Conservation (phyloP, 345 rosid species). For the Pugionium cornutum region DNA sequence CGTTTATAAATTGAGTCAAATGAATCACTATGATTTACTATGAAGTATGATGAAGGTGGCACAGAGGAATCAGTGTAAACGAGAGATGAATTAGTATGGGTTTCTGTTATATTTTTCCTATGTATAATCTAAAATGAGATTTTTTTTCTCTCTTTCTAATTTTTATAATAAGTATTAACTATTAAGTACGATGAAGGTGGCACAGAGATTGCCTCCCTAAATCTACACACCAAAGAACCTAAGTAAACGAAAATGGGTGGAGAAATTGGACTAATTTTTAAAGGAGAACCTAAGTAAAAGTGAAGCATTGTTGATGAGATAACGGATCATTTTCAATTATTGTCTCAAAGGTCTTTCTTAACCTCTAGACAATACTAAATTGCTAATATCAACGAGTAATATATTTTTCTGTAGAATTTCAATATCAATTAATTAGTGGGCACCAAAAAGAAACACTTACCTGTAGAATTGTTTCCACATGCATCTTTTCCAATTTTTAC, state of each 20-base stretch:
- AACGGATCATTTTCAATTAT: constrained; percentile 23
- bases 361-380: constrained; percentile 12
- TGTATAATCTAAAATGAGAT: no score
- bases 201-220: constrained; percentile 26
- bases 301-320: constrained; percentile 21
- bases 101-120: no score
- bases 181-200: constrained; percentile 30
- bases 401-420: not conserved
- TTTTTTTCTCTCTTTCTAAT: not conserved
- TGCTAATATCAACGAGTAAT: constrained; percentile 13
- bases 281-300: not conserved
- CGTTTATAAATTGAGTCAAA: no score
- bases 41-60: no score
- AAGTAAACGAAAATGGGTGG: constrained; percentile 22
- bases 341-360: constrained; percentile 19
- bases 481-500: not conserved
- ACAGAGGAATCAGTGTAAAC: no score
- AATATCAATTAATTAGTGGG: not conserved
- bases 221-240: constrained; percentile 25
- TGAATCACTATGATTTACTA: no score
- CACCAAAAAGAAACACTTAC: not conserved
- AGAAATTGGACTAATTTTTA: constrained; percentile 4
- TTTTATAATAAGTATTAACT: constrained; percentile 6
- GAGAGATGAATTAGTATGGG: no score
- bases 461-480: constrained; percentile 14